A percentile compares a stretch with the other conserved stretches of the same genome.
Evolutionary conservation across 805 yeast species (phyloP).

Genomic region (Isabelozyma heimii): DNA sequence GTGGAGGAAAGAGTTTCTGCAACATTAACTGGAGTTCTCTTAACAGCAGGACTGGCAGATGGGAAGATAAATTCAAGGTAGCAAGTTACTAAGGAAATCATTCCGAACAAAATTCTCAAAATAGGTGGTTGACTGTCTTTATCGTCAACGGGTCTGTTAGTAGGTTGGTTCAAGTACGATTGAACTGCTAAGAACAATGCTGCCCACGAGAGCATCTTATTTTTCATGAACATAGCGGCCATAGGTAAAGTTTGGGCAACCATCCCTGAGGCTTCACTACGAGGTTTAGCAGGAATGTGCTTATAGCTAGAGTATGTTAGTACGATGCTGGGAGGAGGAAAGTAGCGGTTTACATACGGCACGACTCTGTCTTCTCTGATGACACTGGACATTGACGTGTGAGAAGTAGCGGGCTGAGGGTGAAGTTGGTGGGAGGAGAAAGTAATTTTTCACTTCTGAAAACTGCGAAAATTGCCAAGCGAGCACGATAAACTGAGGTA

Average conservation of each 20-base stretch:
- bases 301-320: conserved; percentile 31
- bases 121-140: conserved; percentile 41
- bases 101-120: conserved; percentile 45
- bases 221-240: conserved; percentile 67
- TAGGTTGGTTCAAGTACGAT: conserved; percentile 45
- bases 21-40: conserved; percentile 18
- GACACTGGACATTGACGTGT: not conserved
- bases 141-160: conserved; percentile 25
- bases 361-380: conserved; percentile 31
- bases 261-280: conserved; percentile 44
- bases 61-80: conserved; percentile 55
- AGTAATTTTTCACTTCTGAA: not conserved
- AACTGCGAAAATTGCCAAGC: not conserved
- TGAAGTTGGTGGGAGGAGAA: not conserved
- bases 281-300: conserved; percentile 48
- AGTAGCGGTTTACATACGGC: conserved; percentile 20
- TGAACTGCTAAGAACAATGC: conserved; percentile 51
- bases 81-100: conserved; percentile 49
- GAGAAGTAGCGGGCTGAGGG: not conserved
- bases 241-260: conserved; percentile 60
- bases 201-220: conserved; percentile 57
- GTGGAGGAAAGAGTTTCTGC: conserved; percentile 18
- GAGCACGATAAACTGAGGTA: not conserved
- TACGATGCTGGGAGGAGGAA: conserved; percentile 1
- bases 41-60: conserved; percentile 28